Evolutionary conservation across 768 basidiomycete genomes (phyloP).

Genomic region (Rhizopogon vinicolor): DNA sequence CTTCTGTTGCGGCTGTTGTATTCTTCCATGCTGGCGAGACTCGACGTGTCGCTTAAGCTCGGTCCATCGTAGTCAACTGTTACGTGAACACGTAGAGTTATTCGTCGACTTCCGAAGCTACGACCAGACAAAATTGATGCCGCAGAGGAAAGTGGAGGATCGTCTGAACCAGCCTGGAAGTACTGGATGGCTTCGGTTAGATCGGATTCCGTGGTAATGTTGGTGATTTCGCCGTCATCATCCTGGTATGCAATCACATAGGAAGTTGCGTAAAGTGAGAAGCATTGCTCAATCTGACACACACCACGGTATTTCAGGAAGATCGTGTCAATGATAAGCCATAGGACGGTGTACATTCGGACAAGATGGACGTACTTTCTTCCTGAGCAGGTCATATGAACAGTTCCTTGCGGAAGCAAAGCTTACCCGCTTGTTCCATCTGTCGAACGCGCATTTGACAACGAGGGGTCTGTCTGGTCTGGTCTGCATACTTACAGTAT

Average conservation of each 20-base stretch:
- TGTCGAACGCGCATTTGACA: slow-evolving; percentile 81
- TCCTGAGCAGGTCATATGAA: slow-evolving; percentile 66
- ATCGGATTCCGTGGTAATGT: slow-evolving; percentile 66
- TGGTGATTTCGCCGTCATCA: slow-evolving; percentile 78
- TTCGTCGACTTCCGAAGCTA: slow-evolving; percentile 62
- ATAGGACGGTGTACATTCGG: background rate
- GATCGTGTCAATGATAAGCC: background rate
- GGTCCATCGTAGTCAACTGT: slow-evolving; percentile 88
- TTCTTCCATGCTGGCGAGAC: slow-evolving; percentile 75
- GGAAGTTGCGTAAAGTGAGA: slow-evolving; percentile 62
- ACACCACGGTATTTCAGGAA: background rate
- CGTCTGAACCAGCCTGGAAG: slow-evolving; percentile 73
- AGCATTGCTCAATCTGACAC: slow-evolving; percentile 77
- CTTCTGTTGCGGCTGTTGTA: slow-evolving; percentile 57
- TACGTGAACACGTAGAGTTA: slow-evolving; percentile 74
- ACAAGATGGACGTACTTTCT: slow-evolving; percentile 49
- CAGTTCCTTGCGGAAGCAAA: slow-evolving; percentile 80
- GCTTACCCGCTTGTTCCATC: slow-evolving; percentile 67
- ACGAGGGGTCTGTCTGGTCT: slow-evolving; percentile 75
- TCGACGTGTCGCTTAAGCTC: slow-evolving; percentile 84
- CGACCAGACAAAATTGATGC: slow-evolving; percentile 67
- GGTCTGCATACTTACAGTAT: slow-evolving; percentile 23
- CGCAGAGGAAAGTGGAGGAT: slow-evolving; percentile 64
- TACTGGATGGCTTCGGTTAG: slow-evolving; percentile 86
- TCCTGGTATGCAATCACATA: slow-evolving; percentile 83